Evolutionary conservation across 2,329 filamentous ascomycete genomes (phyloP).

Genomic region (Teratosphaeria epicoccoides): DNA sequence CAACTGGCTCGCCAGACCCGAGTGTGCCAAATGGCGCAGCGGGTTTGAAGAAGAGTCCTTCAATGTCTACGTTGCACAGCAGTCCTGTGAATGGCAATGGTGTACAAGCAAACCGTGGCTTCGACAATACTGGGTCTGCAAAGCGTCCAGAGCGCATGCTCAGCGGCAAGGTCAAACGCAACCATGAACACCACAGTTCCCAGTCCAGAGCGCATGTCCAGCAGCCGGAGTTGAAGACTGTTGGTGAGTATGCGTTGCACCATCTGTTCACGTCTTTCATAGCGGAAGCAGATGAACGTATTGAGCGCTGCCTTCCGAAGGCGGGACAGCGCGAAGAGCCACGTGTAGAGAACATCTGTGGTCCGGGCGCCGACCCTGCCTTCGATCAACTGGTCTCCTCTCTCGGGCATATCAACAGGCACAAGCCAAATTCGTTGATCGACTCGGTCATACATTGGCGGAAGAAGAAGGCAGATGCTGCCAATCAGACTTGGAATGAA

Average conservation of each 20-base stretch:
- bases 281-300: slow-evolving; percentile 89
- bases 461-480: slow-evolving; percentile 87
- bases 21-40: slow-evolving; percentile 4
- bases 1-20: slow-evolving; percentile 20
- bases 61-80: slow-evolving; percentile 20
- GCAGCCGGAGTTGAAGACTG: slow-evolving; percentile 71
- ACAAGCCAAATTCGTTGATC: slow-evolving; percentile 88
- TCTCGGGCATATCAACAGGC: slow-evolving; percentile 84
- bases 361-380: slow-evolving; percentile 70
- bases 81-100: slow-evolving; percentile 11
- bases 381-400: slow-evolving; percentile 94
- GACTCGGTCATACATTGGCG: slow-evolving; percentile 98
- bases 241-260: slow-evolving; percentile 95
- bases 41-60: slow-evolving; percentile 24
- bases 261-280: slow-evolving; percentile 97
- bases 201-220: slow-evolving; percentile 38
- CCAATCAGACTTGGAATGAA: slow-evolving; percentile 33
- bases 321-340: slow-evolving; percentile 65
- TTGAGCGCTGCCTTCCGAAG: slow-evolving; percentile 74
- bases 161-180: slow-evolving; percentile 54
- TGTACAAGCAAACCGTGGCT: slow-evolving; percentile 16
- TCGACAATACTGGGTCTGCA: slow-evolving; percentile 13
- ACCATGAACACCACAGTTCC: slow-evolving; percentile 66
- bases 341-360: slow-evolving; percentile 80
- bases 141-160: slow-evolving; percentile 35